These are phyloP conservation scores for Microcos paniculata DNA, from an alignment of 345 rosid genomes.

Conservation along the genomic window DNA sequence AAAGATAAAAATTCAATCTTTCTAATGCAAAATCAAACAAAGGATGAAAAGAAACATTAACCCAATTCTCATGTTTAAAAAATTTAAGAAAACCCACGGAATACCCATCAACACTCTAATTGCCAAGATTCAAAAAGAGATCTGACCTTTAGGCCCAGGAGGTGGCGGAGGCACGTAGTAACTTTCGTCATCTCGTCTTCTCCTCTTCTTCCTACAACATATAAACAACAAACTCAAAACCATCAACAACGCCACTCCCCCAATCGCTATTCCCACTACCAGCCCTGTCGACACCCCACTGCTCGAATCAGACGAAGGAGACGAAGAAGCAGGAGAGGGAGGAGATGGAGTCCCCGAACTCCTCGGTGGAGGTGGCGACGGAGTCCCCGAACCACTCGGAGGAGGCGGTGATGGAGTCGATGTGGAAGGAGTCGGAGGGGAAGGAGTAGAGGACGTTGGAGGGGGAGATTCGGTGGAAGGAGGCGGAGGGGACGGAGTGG, in stretches of 20 bases:
- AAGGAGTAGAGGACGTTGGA: constrained; percentile 21
- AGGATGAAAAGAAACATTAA: not conserved
- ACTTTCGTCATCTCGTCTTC: constrained; percentile 20
- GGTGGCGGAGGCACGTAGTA: constrained; percentile 24
- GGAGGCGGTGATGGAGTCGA: constrained; percentile 35
- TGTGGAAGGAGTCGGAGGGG: constrained; percentile 51
- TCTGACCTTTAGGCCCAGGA: constrained; percentile 38
- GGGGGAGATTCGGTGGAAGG: constrained; percentile 36
- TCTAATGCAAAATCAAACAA: not conserved
- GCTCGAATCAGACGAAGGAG: constrained; percentile 25
- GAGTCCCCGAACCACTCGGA: constrained; percentile 24
- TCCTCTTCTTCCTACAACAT: constrained; percentile 55
- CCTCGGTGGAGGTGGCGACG: constrained; percentile 27
- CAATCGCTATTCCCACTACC: constrained; percentile 67
- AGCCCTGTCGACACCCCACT: constrained; percentile 46
- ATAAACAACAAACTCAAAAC: constrained; percentile 47
- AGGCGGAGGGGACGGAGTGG: constrained; percentile 31
- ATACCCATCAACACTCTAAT: not conserved
- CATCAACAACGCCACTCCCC: constrained; percentile 47
- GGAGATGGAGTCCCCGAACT: constrained; percentile 26
- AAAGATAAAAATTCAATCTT: not conserved
- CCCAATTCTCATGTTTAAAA: not conserved
- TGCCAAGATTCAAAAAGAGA: not conserved
- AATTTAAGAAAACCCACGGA: not conserved
- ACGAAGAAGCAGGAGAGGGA: constrained; percentile 31